These are phyloP conservation scores for Sicyos edulis DNA, from an alignment of 306 rosid species.

Conservation along the genomic window DNA sequence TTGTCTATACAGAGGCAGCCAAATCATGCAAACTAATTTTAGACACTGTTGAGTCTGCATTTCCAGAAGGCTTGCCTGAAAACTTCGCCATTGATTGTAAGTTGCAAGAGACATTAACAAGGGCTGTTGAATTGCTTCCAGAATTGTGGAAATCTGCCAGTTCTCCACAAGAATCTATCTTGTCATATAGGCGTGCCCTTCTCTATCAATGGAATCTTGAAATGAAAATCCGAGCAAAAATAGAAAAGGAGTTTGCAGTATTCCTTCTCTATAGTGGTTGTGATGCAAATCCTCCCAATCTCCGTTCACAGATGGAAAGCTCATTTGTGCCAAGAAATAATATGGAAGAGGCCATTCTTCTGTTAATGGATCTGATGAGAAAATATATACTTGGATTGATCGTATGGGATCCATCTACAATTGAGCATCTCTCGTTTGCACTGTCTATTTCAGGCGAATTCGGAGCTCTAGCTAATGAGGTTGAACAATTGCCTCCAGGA, in stretches of 20 bases:
- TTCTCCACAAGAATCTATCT: constrained; percentile 56
- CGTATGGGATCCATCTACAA: constrained; percentile 66
- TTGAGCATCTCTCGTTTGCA: constrained; percentile 82
- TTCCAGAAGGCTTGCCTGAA: constrained; percentile 77
- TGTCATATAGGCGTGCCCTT: constrained; percentile 64
- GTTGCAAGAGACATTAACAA: constrained; percentile 54
- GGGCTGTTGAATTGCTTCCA: constrained; percentile 73
- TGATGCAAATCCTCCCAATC: constrained; percentile 72
- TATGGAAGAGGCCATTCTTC: constrained; percentile 78
- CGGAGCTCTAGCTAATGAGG: constrained; percentile 48
- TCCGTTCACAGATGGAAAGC: constrained; percentile 70
- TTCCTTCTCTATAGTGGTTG: constrained; percentile 83
- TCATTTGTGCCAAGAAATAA: constrained; percentile 83
- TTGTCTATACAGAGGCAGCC: constrained; percentile 60
- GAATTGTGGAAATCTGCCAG: constrained; percentile 78
- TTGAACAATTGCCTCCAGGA: constrained; percentile 72
- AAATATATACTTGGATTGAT: constrained; percentile 43
- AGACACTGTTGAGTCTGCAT: constrained; percentile 75
- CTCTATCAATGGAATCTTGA: constrained; percentile 73
- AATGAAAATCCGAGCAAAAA: constrained; percentile 46
- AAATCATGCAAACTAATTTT: constrained; percentile 66
- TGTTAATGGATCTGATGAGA: constrained; percentile 57
- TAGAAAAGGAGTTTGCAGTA: constrained; percentile 71
- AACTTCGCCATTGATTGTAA: constrained; percentile 57
- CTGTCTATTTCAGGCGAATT: constrained; percentile 58